Conservation (phyloP, 1,284 basidiomycete species). For the Ganoderma resinaceum region DNA sequence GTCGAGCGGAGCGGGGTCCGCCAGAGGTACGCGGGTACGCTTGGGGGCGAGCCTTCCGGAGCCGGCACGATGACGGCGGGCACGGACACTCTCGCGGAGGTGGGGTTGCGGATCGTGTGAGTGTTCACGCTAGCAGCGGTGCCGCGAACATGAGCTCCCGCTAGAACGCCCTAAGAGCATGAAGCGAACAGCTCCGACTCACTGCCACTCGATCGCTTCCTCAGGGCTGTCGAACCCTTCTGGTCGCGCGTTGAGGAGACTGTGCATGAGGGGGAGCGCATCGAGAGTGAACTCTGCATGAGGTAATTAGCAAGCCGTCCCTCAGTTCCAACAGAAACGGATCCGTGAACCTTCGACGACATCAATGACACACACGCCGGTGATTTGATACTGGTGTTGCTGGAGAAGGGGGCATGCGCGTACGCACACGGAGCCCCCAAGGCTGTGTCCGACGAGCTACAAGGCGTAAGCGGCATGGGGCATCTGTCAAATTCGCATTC, state of each 20-base stretch:
- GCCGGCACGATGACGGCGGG: constrained; percentile 74
- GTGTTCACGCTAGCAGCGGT: constrained; percentile 64
- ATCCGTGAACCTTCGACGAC: constrained; percentile 86
- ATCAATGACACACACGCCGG: constrained; percentile 90
- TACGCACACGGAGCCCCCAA: constrained; percentile 91
- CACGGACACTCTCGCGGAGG: constrained; percentile 86
- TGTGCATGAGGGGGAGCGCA: constrained; percentile 90
- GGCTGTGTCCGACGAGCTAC: constrained; percentile 88
- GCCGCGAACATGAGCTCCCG: constrained; percentile 1
- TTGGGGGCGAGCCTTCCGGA: constrained; percentile 44
- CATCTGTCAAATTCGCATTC: not conserved
- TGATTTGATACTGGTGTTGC: constrained; percentile 71
- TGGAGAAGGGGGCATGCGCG: constrained; percentile 73
- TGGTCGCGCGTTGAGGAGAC: constrained; percentile 86
- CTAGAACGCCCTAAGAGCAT: not conserved
- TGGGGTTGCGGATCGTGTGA: constrained; percentile 79
- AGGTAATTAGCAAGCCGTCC: not conserved
- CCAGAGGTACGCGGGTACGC: constrained; percentile 67
- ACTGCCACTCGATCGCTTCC: constrained; percentile 97
- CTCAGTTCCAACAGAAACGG: constrained; percentile 17
- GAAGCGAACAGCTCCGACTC: constrained; percentile 44
- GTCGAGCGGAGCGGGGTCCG: constrained; percentile 85
- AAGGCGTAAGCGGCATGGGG: not conserved
- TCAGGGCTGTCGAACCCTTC: constrained; percentile 84
- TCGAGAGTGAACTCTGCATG: constrained; percentile 90